Percentiles rank a stretch among this genome's conserved stretches.
Evolutionary conservation across 257 asterid genomes (phyloP).

Genomic region (Fraxinus quadrangulata): DNA sequence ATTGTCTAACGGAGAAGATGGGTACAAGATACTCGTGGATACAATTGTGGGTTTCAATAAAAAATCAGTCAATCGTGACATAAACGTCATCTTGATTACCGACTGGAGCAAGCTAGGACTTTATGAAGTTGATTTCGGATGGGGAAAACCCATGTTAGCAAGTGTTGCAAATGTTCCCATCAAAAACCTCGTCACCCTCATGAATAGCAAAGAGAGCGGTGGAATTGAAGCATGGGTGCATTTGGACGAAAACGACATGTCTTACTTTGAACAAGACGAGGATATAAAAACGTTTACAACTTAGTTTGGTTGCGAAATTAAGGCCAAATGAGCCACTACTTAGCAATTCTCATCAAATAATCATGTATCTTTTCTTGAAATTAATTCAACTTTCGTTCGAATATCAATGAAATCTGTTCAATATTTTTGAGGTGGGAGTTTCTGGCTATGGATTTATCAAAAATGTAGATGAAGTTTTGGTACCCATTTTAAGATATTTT

Average conservation of each 20-base stretch:
- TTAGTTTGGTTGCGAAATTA: background rate
- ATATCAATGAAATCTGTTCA: too few relatives aligned
- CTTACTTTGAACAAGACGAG: constrained; percentile 5
- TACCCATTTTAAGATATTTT: too few relatives aligned
- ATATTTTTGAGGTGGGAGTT: too few relatives aligned
- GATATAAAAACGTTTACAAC: background rate
- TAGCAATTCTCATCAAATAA: too few relatives aligned
- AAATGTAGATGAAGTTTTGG: too few relatives aligned
- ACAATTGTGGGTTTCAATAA: background rate
- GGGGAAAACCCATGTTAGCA: constrained; percentile 29
- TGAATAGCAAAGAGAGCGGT: constrained; percentile 24
- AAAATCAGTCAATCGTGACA: background rate
- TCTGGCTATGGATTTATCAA: too few relatives aligned
- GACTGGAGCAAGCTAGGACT: constrained; percentile 28
- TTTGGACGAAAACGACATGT: constrained; percentile 28
- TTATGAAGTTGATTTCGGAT: constrained; percentile 33
- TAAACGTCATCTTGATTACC: background rate
- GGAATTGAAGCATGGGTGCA: constrained; percentile 34
- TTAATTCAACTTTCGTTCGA: too few relatives aligned
- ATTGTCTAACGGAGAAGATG: background rate
- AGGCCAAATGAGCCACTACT: background rate
- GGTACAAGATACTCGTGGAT: background rate
- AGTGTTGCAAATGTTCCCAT: constrained; percentile 14
- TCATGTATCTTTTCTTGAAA: too few relatives aligned
- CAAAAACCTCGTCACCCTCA: constrained; percentile 12